Evolutionary conservation across 306 rosid genomes (phyloP).

Genomic region (Urtica urens): DNA sequence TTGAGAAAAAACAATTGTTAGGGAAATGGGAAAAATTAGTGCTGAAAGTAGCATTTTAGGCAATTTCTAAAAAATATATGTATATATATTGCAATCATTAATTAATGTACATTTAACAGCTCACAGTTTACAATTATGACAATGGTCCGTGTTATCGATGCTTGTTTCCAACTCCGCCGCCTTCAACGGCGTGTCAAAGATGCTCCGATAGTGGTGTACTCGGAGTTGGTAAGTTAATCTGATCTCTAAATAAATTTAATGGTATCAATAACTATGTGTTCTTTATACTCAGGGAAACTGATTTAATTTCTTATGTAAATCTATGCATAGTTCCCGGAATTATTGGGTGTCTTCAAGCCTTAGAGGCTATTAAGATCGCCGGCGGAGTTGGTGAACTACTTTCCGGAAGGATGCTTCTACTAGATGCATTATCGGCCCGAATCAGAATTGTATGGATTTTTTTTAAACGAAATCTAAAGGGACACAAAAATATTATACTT

Average conservation of each 20-base stretch:
- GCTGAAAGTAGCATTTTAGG: too few relatives aligned
- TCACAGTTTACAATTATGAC: conserved; percentile 77
- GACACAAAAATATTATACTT: not conserved
- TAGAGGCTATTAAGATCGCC: conserved; percentile 89
- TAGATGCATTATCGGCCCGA: conserved; percentile 72
- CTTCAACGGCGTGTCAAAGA: conserved; percentile 89
- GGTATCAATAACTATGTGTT: too few relatives aligned
- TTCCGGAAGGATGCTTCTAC: conserved; percentile 81
- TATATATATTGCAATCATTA: too few relatives aligned
- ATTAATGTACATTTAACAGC: conserved; percentile 36
- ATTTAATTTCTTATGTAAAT: too few relatives aligned
- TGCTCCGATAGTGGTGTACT: conserved; percentile 91
- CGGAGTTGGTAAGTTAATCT: conserved; percentile 69
- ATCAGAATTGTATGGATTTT: conserved; percentile 58
- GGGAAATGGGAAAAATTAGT: too few relatives aligned
- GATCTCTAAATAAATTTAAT: too few relatives aligned
- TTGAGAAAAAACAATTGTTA: too few relatives aligned
- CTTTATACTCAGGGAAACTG: too few relatives aligned
- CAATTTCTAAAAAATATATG: conserved; percentile 6
- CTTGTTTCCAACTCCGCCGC: conserved; percentile 90
- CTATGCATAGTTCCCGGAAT: conserved; percentile 68
- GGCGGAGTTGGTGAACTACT: conserved; percentile 83
- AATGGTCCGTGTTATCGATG: conserved; percentile 93
- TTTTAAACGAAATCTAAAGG: too few relatives aligned
- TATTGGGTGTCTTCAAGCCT: conserved; percentile 95